phyloP scores from a whole-genome alignment of 768 basidiomycete genomes.

The Daedaleopsis nitida region DNA sequence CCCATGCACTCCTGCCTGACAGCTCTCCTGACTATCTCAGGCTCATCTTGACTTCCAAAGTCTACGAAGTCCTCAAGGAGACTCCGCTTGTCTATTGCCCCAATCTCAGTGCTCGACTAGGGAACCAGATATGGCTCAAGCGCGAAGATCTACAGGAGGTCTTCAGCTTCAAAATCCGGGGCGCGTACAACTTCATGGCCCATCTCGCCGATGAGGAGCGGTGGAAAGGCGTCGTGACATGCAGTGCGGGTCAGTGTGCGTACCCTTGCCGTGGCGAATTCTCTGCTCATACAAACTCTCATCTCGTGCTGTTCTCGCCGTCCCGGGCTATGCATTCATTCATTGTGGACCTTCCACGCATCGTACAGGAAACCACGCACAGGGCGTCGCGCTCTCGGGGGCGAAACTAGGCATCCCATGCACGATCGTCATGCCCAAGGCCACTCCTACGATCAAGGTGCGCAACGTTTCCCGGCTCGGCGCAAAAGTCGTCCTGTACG shows the following conservation, averaged over 20 bases:
- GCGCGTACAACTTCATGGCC: slow-evolving; percentile 99
- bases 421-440: slow-evolving; percentile 98
- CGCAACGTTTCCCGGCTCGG: slow-evolving; percentile 93
- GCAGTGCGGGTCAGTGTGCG: slow-evolving; percentile 92
- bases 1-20: slow-evolving; percentile 63
- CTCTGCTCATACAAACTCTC: slow-evolving; percentile 13
- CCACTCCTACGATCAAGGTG: slow-evolving; percentile 95
- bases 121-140: slow-evolving; percentile 95
- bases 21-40: slow-evolving; percentile 85
- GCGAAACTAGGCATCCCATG: slow-evolving; percentile 85
- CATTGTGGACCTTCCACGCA: neutral
- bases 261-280: slow-evolving; percentile 24
- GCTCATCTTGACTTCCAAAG: slow-evolving; percentile 85
- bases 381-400: slow-evolving; percentile 97
- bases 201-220: slow-evolving; percentile 83
- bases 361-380: slow-evolving; percentile 90
- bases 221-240: slow-evolving; percentile 97
- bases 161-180: slow-evolving; percentile 98
- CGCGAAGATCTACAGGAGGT: slow-evolving; percentile 97
- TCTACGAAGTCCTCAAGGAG: slow-evolving; percentile 86
- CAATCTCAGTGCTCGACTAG: slow-evolving; percentile 84
- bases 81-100: slow-evolving; percentile 88
- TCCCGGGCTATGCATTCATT: too few relatives aligned
- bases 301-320: neutral
- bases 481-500: slow-evolving; percentile 92